These are phyloP conservation scores for Blastocystis sp. DNA, from an alignment of 352 stramenopile genomes.

Conservation along the genomic window DNA sequence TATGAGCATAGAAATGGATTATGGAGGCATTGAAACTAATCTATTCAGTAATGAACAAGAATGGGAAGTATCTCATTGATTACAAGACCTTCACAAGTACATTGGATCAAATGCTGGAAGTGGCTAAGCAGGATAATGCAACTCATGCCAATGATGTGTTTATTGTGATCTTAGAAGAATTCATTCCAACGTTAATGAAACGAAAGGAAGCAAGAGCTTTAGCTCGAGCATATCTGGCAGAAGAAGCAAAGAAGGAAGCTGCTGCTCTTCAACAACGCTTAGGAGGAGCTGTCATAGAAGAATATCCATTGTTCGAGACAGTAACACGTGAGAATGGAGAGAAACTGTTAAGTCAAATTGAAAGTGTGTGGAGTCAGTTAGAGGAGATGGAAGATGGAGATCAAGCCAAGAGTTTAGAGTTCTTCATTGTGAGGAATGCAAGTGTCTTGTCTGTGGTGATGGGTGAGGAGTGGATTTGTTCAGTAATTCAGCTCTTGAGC, in stretches of 20 bases:
- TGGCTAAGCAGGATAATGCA: background rate
- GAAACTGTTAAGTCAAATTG: background rate
- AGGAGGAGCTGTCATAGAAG: background rate
- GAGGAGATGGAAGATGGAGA: constrained; percentile 22
- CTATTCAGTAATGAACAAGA: background rate
- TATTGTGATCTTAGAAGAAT: background rate
- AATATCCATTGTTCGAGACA: background rate
- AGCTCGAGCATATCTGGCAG: background rate
- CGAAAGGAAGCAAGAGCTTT: background rate
- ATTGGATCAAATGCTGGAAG: background rate
- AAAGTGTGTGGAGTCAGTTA: background rate
- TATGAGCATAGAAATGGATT: background rate
- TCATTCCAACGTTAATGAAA: background rate
- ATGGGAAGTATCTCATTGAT: background rate
- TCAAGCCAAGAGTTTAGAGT: background rate
- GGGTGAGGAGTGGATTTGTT: background rate
- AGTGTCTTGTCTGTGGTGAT: background rate
- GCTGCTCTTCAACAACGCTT: background rate
- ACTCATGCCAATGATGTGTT: constrained; percentile 20
- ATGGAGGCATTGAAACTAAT: background rate
- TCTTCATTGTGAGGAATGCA: background rate
- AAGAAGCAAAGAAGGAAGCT: background rate
- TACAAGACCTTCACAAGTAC: constrained; percentile 31
- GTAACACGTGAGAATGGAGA: background rate
- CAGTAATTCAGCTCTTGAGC: background rate